Conservation (phyloP, 495 filamentous ascomycete genomes). For the Staphylotrichum longicolle region DNA sequence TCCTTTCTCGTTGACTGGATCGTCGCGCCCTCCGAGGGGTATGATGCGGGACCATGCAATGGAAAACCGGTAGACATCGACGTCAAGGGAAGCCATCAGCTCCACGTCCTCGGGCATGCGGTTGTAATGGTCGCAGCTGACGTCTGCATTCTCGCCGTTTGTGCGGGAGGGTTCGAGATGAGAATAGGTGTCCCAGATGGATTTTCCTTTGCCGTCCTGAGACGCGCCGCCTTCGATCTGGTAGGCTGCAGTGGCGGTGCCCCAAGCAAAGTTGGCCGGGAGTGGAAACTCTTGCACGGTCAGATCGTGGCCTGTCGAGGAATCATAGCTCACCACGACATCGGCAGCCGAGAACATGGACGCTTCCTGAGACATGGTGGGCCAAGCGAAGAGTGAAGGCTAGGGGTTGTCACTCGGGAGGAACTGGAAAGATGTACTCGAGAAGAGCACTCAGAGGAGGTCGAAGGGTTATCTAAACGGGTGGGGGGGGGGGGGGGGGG, state of each 20-base stretch:
- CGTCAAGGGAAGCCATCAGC: conserved; percentile 33
- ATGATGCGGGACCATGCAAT: conserved; percentile 38
- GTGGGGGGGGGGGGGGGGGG: too few relatives aligned
- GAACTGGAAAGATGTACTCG: too few relatives aligned
- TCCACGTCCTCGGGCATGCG: conserved; percentile 28
- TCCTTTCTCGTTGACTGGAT: conserved; percentile 45
- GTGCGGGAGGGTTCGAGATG: conserved; percentile 32
- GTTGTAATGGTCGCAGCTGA: conserved; percentile 37
- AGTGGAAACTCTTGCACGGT: neutral
- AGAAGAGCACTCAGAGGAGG: too few relatives aligned
- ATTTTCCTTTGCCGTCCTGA: conserved; percentile 46
- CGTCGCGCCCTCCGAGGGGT: conserved; percentile 28
- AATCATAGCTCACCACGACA: neutral
- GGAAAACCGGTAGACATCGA: conserved; percentile 35
- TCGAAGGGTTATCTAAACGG: too few relatives aligned
- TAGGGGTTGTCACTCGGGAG: too few relatives aligned
- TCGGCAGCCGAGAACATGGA: conserved; percentile 3
- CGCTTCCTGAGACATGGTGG: neutral
- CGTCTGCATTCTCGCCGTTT: conserved; percentile 30
- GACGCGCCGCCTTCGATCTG: conserved; percentile 51
- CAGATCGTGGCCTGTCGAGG: neutral
- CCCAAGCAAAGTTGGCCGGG: neutral
- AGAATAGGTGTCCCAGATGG: conserved; percentile 39
- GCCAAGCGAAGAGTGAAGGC: neutral
- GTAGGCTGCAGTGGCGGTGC: conserved; percentile 12